Evolutionary conservation across 1,284 basidiomycete genomes (phyloP).

Genomic region (Tilletia setariae): DNA sequence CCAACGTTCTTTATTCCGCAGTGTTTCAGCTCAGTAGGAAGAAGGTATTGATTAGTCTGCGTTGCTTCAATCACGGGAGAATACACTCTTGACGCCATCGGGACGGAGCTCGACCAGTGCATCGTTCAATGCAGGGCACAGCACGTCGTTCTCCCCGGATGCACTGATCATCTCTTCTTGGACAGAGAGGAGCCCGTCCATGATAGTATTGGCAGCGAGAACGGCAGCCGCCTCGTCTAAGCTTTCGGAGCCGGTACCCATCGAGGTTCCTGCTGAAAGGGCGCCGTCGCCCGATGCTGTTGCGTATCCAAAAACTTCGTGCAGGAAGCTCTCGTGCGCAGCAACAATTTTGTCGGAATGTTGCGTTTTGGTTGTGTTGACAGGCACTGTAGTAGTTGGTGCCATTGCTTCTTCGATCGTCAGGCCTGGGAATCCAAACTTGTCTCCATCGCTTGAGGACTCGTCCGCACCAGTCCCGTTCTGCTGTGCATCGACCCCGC

Average conservation of each 20-base stretch:
- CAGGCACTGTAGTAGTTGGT: neutral
- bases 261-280: neutral
- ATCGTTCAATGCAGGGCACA: constrained; percentile 46
- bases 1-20: too few relatives aligned
- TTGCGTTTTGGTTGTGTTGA: neutral
- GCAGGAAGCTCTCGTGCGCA: neutral
- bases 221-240: constrained; percentile 28
- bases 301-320: neutral
- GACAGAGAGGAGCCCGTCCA: constrained; percentile 39
- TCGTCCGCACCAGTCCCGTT: constrained; percentile 3
- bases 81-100: constrained; percentile 12
- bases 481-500: constrained; percentile 23
- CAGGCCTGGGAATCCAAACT: constrained; percentile 42
- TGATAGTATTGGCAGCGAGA: constrained; percentile 32
- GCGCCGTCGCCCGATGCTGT: neutral
- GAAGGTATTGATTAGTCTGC: neutral
- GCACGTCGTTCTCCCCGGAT: constrained; percentile 45
- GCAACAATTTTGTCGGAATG: neutral
- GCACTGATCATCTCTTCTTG: constrained; percentile 41
- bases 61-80: neutral
- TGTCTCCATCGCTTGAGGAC: constrained; percentile 35
- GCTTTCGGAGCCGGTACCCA: constrained; percentile 15
- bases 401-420: neutral
- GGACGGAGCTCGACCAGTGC: constrained; percentile 39
- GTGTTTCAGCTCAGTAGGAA: neutral